Base-by-base conservation (phyloP, 345 rosid genomes). In the Mangifera indica region DNA sequence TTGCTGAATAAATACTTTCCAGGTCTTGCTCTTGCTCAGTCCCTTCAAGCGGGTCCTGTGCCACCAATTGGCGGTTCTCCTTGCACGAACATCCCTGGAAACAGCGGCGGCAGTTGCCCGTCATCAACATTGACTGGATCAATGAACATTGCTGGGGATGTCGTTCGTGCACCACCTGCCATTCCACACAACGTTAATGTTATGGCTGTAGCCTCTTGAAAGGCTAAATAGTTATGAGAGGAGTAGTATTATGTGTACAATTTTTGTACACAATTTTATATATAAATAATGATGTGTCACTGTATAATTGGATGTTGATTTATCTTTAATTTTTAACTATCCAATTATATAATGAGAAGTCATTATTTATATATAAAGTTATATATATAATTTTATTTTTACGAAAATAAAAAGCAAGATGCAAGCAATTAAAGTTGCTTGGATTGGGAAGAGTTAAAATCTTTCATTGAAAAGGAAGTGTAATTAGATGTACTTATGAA, bases 21-120 rank as follows among this genome's bases (percentile, higher is more conserved):
- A 3, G 7, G 42, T 42, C 53, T 71, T 17, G 7, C 53, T 42
- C 53, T 71, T 17, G 3, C n/a, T 49, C 66, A 69, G 74, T 75
- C 76, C 4, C 76, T 79, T 14, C 70, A 51, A 3, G 67, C n/a
- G 54, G 88, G 74, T 4, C 64, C 81, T 0, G 79, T 73, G 48
- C 53, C 83, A 0, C 80, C 86, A 0, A 32, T 73, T 5, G 18
- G 15, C 5, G 57, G 68, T 25, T 70, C 80, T 21, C 68, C 79
- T 5, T 74, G 84, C 81, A 37, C 75, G 2, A 1, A 78, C 61
- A 74, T 68, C 52, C 74, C 78, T 0, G 79, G 69, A 18, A 29
- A 5, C 34, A 72, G 73, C 0, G 5, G 14, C 2, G 79, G 79
- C 56, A 3, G 14, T 24, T 54, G 73, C 63, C 26, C n/a, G 7